Evolutionary conservation across 495 filamentous ascomycete species (phyloP).

Genomic region (Talaromyces wortmannii): DNA sequence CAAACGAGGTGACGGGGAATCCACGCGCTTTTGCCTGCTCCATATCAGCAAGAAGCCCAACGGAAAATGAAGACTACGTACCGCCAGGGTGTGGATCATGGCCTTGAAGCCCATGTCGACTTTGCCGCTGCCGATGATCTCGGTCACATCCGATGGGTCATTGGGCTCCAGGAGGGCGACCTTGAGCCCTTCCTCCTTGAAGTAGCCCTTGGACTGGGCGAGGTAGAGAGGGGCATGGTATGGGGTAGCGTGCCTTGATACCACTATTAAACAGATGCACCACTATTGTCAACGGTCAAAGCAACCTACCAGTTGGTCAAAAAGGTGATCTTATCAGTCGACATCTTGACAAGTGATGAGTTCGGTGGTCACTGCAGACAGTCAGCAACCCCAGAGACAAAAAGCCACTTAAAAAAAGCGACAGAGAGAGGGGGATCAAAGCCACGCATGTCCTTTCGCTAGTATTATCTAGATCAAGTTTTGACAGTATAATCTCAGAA

Average conservation of each 20-base stretch:
- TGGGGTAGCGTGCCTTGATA: slow-evolving; percentile 60
- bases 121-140: slow-evolving; percentile 65
- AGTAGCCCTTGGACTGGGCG: slow-evolving; percentile 62
- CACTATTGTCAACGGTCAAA: not conserved
- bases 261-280: not conserved
- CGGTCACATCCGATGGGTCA: slow-evolving; percentile 64
- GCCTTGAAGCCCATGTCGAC: slow-evolving; percentile 70
- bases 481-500: slow-evolving; percentile 64
- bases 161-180: slow-evolving; percentile 67
- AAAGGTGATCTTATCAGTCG: slow-evolving; percentile 71
- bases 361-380: slow-evolving; percentile 20
- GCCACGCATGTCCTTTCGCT: slow-evolving; percentile 72
- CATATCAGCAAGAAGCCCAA: not conserved
- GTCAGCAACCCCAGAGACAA: slow-evolving; percentile 11
- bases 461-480: slow-evolving; percentile 85
- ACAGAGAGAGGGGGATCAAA: slow-evolving; percentile 39
- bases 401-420: not conserved
- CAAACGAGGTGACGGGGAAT: slow-evolving; percentile 62
- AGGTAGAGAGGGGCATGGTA: slow-evolving; percentile 69
- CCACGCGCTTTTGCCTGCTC: slow-evolving; percentile 57
- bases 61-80: slow-evolving; percentile 17
- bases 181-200: slow-evolving; percentile 62
- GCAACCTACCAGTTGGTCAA: slow-evolving; percentile 58
- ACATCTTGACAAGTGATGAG: slow-evolving; percentile 44
- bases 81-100: slow-evolving; percentile 68